Base-by-base conservation (phyloP, 305 asterid species). In the Plantago coronopus region DNA sequence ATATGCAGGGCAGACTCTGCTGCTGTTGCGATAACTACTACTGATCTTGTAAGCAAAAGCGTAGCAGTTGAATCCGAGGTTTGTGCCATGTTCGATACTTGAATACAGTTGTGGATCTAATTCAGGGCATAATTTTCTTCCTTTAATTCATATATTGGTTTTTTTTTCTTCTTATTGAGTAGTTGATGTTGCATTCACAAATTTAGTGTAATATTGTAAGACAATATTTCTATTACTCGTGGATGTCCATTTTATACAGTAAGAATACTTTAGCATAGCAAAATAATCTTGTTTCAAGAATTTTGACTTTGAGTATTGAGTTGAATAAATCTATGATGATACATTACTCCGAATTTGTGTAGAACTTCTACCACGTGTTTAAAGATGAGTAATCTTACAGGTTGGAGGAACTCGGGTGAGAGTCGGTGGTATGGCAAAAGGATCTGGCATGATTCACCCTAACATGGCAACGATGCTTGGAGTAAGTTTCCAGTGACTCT, bases 391-490 rank as follows among this genome's bases (percentile, higher is more conserved):
- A 7, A 11, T 6, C 40, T 34, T 34, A 9, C 74, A 93, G 99
- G 79, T 93, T 34, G 91, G 95, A 67, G 94, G 91, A 62, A 71
- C 75, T 45, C 75, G 54, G 54, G 69, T 89, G 54, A 79, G 86
- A 75, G 68, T 87, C 67, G 99, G 96, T 60, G 97, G 95, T 55
- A 89, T 93, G 96, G 96, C 97, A 48, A 91, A 89, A 74, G 97
- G 98, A 46, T 91, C 98, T 48, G 97, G 98, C 40, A 93, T 89
- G 97, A 93, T 93, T 75, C 99, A 89, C 79, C 99, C 97, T 37
- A 85, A 93, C 83, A 93, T 89, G 99, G 99, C 96, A 55, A 93
- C 95, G 57, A 81, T 93, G 97, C 99, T 93, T 62, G 97, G 99
- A 70, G 96, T 93, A 65, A 23, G 85, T 69, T 63, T 78, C 61